These are phyloP conservation scores for Termitomyces sp. DNA, from an alignment of 768 basidiomycete species.

Conservation along the genomic window DNA sequence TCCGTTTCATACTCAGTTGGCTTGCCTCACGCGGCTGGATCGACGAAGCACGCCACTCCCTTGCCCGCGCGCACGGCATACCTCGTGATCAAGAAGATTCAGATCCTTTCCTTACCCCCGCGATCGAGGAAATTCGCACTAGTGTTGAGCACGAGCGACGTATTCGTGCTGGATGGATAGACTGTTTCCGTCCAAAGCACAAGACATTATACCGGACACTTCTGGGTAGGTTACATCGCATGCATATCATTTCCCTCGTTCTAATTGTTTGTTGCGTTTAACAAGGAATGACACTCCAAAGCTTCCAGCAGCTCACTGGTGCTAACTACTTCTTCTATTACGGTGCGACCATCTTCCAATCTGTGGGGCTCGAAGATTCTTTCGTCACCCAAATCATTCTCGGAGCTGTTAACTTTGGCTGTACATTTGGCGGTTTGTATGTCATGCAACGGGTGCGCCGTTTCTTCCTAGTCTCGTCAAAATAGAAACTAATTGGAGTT, in stretches of 20 bases:
- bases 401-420: constrained; percentile 67
- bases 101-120: constrained; percentile 39
- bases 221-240: constrained; percentile 29
- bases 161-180: constrained; percentile 55
- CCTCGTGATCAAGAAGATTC: constrained; percentile 31
- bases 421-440: constrained; percentile 71
- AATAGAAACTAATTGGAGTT: neutral
- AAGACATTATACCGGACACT: constrained; percentile 64
- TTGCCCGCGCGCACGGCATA: constrained; percentile 49
- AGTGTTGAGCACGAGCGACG: constrained; percentile 47
- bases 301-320: constrained; percentile 69
- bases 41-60: constrained; percentile 45
- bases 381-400: constrained; percentile 75
- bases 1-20: constrained; percentile 34
- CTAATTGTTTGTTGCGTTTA: neutral
- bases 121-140: constrained; percentile 52
- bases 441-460: constrained; percentile 58
- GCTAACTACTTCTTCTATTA: constrained; percentile 72
- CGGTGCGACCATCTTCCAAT: constrained; percentile 60
- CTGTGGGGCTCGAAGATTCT: constrained; percentile 64
- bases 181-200: constrained; percentile 54
- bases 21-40: constrained; percentile 43
- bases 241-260: neutral
- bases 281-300: constrained; percentile 58
- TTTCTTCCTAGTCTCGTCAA: neutral